These are phyloP conservation scores for Cordyceps pruinosa DNA, from an alignment of 2,329 filamentous ascomycete genomes.

Conservation along the genomic window DNA sequence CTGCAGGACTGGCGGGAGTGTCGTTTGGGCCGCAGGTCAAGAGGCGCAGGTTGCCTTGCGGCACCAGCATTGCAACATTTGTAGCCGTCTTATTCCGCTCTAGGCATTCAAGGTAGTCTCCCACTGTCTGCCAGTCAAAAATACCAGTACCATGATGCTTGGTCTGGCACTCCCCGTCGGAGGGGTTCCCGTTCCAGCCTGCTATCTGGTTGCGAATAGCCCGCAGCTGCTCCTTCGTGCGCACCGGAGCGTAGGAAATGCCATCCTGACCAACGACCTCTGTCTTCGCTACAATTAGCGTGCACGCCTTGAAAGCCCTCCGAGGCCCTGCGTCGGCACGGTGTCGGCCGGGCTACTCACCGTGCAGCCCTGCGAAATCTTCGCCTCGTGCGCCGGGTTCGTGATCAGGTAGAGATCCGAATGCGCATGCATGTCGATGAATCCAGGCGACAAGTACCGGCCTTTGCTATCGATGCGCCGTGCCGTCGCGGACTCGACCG, in stretches of 20 bases:
- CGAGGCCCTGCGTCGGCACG: neutral
- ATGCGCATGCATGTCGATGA: conserved; percentile 23
- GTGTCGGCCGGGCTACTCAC: conserved; percentile 10
- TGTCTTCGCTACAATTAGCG: conserved; percentile 12
- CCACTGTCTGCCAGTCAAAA: conserved; percentile 19
- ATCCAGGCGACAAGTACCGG: conserved; percentile 18
- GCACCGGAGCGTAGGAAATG: conserved; percentile 19
- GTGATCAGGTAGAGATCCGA: conserved; percentile 21
- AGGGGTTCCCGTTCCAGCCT: conserved; percentile 21
- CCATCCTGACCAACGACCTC: conserved; percentile 21
- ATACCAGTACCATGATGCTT: conserved; percentile 14
- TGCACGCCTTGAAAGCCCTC: neutral
- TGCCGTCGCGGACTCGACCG: conserved; percentile 11
- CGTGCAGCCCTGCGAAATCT: conserved; percentile 21
- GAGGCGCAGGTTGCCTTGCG: conserved; percentile 20
- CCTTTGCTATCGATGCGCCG: conserved; percentile 17
- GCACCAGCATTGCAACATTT: conserved; percentile 20
- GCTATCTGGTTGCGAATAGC: conserved; percentile 20
- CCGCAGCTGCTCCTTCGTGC: conserved; percentile 14
- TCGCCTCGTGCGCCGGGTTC: conserved; percentile 19
- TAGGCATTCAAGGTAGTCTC: conserved; percentile 19
- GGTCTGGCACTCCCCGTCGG: conserved; percentile 18
- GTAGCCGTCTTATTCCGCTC: conserved; percentile 19
- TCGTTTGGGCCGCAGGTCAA: conserved; percentile 20
- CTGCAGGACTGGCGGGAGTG: conserved; percentile 13